Percentiles rank a stretch among this genome's conserved stretches.
Evolutionary conservation across 768 basidiomycete genomes (phyloP).

Genomic region (Pulveroboletus sp.): DNA sequence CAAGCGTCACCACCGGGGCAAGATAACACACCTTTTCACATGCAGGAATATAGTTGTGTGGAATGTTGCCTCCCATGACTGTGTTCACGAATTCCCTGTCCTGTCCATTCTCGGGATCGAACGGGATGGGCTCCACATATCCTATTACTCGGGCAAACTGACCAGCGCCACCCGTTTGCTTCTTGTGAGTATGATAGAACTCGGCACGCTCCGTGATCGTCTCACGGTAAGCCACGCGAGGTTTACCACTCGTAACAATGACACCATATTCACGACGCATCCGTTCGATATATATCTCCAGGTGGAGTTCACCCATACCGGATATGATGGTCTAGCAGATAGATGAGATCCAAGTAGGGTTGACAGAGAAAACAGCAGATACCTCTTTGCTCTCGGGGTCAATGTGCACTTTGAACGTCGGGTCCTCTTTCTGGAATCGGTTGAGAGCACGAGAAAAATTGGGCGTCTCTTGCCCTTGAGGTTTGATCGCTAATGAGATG

Average conservation of each 20-base stretch:
- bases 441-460: slow-evolving; percentile 96
- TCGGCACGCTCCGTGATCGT: slow-evolving; percentile 80
- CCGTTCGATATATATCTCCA: slow-evolving; percentile 98
- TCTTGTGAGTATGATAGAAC: slow-evolving; percentile 94
- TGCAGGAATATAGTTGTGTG: slow-evolving; percentile 88
- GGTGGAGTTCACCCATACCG: slow-evolving; percentile 98
- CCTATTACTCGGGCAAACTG: slow-evolving; percentile 95
- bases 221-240: slow-evolving; percentile 95
- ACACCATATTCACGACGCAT: slow-evolving; percentile 98
- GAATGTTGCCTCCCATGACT: slow-evolving; percentile 92
- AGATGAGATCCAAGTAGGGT: not conserved
- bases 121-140: slow-evolving; percentile 84
- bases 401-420: slow-evolving; percentile 96
- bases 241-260: slow-evolving; percentile 90
- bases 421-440: slow-evolving; percentile 98
- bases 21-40: slow-evolving; percentile 74
- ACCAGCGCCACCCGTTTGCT: slow-evolving; percentile 96
- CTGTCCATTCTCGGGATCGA: slow-evolving; percentile 73
- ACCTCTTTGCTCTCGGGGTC: slow-evolving; percentile 95
- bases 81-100: slow-evolving; percentile 81
- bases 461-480: slow-evolving; percentile 88
- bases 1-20: not conserved
- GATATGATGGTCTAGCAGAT: slow-evolving; percentile 87
- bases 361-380: slow-evolving; percentile 4
- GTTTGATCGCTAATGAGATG: slow-evolving; percentile 92